These are phyloP conservation scores for Thymus mandschuricus DNA, from an alignment of 257 asterid species.

Conservation along the genomic window DNA sequence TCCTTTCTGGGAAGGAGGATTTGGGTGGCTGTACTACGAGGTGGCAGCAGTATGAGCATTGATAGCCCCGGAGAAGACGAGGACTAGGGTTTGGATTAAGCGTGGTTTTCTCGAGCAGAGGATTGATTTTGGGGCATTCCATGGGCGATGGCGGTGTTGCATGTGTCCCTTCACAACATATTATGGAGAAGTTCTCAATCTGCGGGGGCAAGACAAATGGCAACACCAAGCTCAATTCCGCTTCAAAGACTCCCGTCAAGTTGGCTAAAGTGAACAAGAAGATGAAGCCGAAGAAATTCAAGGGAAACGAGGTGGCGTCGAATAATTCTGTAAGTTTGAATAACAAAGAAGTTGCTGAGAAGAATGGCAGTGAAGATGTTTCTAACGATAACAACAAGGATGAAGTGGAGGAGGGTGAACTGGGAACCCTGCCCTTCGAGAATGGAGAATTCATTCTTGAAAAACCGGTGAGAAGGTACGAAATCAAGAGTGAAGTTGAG, in stretches of 20 bases:
- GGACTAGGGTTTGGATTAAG: slow-evolving; percentile 57
- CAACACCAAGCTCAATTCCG: slow-evolving; percentile 53
- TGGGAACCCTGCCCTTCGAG: slow-evolving; percentile 86
- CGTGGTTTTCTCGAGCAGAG: slow-evolving; percentile 28
- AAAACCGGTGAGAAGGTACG: slow-evolving; percentile 50
- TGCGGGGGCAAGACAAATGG: slow-evolving; percentile 72
- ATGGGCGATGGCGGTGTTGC: slow-evolving; percentile 99
- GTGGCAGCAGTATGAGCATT: slow-evolving; percentile 72
- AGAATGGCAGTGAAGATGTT: slow-evolving; percentile 48
- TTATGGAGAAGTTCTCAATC: slow-evolving; percentile 82
- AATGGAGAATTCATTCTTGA: slow-evolving; percentile 63
- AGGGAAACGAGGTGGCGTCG: slow-evolving; percentile 47
- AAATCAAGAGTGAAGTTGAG: slow-evolving; percentile 79
- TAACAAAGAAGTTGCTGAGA: slow-evolving; percentile 53
- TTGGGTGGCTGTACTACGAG: slow-evolving; percentile 32
- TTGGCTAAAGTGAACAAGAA: slow-evolving; percentile 52
- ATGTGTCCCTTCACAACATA: slow-evolving; percentile 89
- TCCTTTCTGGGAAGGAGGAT: slow-evolving; percentile 32
- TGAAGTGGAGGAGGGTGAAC: slow-evolving; percentile 97
- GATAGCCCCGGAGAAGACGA: slow-evolving; percentile 79
- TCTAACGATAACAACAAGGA: slow-evolving; percentile 48
- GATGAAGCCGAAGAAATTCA: slow-evolving; percentile 58
- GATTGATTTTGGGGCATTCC: slow-evolving; percentile 61
- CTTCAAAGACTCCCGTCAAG: slow-evolving; percentile 49
- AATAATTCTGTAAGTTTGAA: slow-evolving; percentile 36